Evolutionary conservation across 2,329 filamentous ascomycete genomes (phyloP), one percentile per base, ranked within the genome.

Genomic region (Arthroderma sp.): DNA sequence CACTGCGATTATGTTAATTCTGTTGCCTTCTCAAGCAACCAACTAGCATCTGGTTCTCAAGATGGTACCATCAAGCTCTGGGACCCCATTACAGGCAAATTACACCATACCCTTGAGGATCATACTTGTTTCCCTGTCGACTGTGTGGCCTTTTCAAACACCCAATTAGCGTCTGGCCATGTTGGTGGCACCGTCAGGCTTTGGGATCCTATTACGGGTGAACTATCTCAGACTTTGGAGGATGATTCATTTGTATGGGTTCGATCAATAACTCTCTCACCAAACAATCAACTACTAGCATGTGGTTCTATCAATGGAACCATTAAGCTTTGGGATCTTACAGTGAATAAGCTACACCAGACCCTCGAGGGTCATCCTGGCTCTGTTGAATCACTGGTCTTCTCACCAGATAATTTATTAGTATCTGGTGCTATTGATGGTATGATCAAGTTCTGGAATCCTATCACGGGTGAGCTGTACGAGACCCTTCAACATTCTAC

Each of bases 11-110:
- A 1, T 6, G 48, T 58, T 38, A 47, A 7, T 4, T 44, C 42
- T 31, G 48, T 58, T 28, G 53, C 47, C 7, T 59, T 59, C 50
- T 58, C 55, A 33, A 45, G 53, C 29, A 46, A 49, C 11, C 43
- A 47, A 6, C 33, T 60, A 30, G 43, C 31, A 8, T 42, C 43
- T 7, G 30, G 27, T 4, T 33, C 29, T 6, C 27, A 27, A 11
- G 38, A 33, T 31, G 11, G 10, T 6, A 42, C 38, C 11, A 31
- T 45, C 3, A 30, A n/a, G 30, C 28, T 33, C 22, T 45, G 43
- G 43, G 38, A 41, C 36, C 4, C 29, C 36, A 27, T 7, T 1
- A 50, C 48, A 7, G 48, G 51, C 29, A 29, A 11, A 6, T 5
- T 40, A 7, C 28, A 30, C 11, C 47, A 51, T 32, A 55, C 40